These are phyloP conservation scores for Macrotyloma uniflorum DNA, from an alignment of 306 rosid species.

Conservation along the genomic window DNA sequence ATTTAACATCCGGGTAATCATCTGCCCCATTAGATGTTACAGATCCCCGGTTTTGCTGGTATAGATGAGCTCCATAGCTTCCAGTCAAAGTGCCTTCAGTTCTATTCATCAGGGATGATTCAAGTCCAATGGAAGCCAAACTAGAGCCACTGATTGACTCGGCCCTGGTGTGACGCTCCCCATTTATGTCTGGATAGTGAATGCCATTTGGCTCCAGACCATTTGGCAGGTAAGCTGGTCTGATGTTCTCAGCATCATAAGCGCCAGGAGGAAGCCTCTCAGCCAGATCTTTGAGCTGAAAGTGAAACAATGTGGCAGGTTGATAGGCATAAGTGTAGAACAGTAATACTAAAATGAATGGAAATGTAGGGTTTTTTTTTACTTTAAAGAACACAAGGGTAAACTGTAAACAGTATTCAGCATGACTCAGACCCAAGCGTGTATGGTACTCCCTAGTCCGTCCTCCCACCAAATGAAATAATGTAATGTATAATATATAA, in stretches of 20 bases:
- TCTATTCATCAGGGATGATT: conserved; percentile 56
- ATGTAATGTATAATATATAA: not conserved
- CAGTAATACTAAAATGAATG: too few relatives aligned
- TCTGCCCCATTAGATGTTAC: conserved; percentile 56
- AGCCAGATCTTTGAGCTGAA: conserved; percentile 92
- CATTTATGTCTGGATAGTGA: conserved; percentile 60
- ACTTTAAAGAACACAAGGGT: too few relatives aligned
- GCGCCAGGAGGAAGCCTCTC: conserved; percentile 92
- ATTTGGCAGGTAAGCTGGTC: conserved; percentile 64
- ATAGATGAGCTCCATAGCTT: conserved; percentile 50
- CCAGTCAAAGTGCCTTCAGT: conserved; percentile 53
- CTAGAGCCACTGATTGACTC: conserved; percentile 75
- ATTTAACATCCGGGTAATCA: conserved; percentile 48
- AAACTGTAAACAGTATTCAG: not conserved
- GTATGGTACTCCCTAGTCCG: not conserved
- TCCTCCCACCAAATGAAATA: conserved; percentile 2
- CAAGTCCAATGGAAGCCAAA: conserved; percentile 67
- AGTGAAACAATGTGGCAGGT: conserved; percentile 47
- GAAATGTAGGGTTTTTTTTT: too few relatives aligned
- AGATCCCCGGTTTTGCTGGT: conserved; percentile 54
- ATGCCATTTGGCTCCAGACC: conserved; percentile 74
- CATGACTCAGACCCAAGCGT: not conserved
- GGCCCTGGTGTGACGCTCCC: conserved; percentile 67
- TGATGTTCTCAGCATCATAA: conserved; percentile 70
- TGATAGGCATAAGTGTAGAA: conserved; percentile 24